Evolutionary conservation across 164 flowering plant genomes (phyloP).

Genomic region (Umbellularia californica): DNA sequence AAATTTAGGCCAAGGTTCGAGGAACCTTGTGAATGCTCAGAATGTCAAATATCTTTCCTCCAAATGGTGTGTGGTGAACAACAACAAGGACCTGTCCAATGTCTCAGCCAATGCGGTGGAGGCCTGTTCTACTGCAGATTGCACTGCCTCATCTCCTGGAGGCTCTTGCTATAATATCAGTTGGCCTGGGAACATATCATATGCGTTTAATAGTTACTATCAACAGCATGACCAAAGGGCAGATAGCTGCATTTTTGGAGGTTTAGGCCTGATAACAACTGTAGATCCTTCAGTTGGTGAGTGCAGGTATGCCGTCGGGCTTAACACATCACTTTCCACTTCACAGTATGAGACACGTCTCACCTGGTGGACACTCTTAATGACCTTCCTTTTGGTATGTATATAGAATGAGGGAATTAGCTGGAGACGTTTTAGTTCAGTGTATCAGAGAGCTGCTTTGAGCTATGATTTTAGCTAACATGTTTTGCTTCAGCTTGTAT

Average conservation of each 20-base stretch:
- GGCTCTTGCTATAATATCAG: slow-evolving; percentile 75
- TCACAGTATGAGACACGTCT: slow-evolving; percentile 10
- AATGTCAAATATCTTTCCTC: slow-evolving; percentile 66
- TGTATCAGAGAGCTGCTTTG: not conserved
- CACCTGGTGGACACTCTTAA: slow-evolving; percentile 18
- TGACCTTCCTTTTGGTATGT: slow-evolving; percentile 9
- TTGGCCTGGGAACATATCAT: slow-evolving; percentile 85
- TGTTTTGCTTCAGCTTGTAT: not conserved
- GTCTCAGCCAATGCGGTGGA: slow-evolving; percentile 44
- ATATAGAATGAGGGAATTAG: slow-evolving; percentile 1
- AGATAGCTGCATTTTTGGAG: slow-evolving; percentile 78
- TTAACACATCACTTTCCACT: slow-evolving; percentile 46
- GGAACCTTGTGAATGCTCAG: slow-evolving; percentile 53
- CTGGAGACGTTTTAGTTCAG: not conserved
- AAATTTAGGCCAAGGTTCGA: slow-evolving; percentile 50
- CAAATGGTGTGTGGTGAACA: slow-evolving; percentile 87
- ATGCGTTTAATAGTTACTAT: slow-evolving; percentile 82
- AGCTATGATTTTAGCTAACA: not conserved
- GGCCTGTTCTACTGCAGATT: slow-evolving; percentile 69
- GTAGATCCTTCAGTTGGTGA: slow-evolving; percentile 73
- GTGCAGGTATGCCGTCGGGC: slow-evolving; percentile 61
- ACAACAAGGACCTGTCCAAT: slow-evolving; percentile 60
- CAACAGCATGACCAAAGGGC: slow-evolving; percentile 74
- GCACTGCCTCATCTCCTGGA: slow-evolving; percentile 65
- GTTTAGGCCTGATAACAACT: slow-evolving; percentile 80